Evolutionary conservation across 768 basidiomycete species (phyloP).

Genomic region (Leccinum disarticulatum): DNA sequence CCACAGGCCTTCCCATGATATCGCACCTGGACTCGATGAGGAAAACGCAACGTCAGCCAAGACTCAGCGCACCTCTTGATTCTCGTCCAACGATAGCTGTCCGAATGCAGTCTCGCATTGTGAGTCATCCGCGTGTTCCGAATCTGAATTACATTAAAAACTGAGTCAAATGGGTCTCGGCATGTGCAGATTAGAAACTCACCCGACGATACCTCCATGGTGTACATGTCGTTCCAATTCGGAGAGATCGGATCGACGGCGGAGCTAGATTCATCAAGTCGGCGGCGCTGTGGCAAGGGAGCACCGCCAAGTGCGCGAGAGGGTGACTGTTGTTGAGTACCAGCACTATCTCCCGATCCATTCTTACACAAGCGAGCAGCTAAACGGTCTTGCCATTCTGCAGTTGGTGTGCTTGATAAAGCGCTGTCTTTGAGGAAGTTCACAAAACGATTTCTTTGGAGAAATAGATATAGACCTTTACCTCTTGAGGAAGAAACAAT

Average conservation of each 20-base stretch:
- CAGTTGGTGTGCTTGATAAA: slow-evolving; percentile 61
- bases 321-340: slow-evolving; percentile 15
- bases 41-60: slow-evolving; percentile 2
- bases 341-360: slow-evolving; percentile 6
- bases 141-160: slow-evolving; percentile 28
- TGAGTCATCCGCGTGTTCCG: slow-evolving; percentile 38
- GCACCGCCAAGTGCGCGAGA: slow-evolving; percentile 31
- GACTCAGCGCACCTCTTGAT: slow-evolving; percentile 55
- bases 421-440: slow-evolving; percentile 45
- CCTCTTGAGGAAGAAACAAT: slow-evolving; percentile 75
- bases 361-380: slow-evolving; percentile 50
- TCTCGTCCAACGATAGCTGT: slow-evolving; percentile 72
- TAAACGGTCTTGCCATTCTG: slow-evolving; percentile 78
- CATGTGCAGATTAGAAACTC: not conserved
- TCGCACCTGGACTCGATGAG: slow-evolving; percentile 56
- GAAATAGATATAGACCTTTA: slow-evolving; percentile 18
- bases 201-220: slow-evolving; percentile 46
- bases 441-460: slow-evolving; percentile 2
- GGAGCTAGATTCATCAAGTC: slow-evolving; percentile 35
- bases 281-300: slow-evolving; percentile 47
- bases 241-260: slow-evolving; percentile 24
- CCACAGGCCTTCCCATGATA: slow-evolving; percentile 82
- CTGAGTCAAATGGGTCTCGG: slow-evolving; percentile 14
- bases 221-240: slow-evolving; percentile 65
- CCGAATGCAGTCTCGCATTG: slow-evolving; percentile 60